phyloP scores from a whole-genome alignment of 2,329 filamentous ascomycete species.

The Periconia sp. region DNA sequence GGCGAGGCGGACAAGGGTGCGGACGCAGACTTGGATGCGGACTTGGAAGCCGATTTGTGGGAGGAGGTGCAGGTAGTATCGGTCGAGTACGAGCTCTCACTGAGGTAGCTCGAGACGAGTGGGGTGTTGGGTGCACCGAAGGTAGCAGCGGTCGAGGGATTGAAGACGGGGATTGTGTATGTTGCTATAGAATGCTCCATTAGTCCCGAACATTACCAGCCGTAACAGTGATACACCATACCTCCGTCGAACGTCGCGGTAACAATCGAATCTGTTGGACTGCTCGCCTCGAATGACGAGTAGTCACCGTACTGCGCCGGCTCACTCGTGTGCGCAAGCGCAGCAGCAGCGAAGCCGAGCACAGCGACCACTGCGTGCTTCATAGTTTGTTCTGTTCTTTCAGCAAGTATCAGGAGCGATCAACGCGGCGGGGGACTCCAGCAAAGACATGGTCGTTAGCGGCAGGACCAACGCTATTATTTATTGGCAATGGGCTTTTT shows the following conservation, averaged over 20 bases:
- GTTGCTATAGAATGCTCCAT: neutral
- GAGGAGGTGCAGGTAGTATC: neutral
- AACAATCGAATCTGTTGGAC: slow-evolving; percentile 3
- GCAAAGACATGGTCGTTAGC: too few relatives aligned
- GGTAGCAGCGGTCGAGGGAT: slow-evolving; percentile 5
- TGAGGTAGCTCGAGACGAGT: slow-evolving; percentile 1
- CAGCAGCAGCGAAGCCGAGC: slow-evolving; percentile 1
- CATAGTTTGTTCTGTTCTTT: too few relatives aligned
- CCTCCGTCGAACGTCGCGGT: slow-evolving; percentile 3
- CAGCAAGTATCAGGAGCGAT: too few relatives aligned
- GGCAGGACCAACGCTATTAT: too few relatives aligned
- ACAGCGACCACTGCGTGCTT: too few relatives aligned
- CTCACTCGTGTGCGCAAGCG: slow-evolving; percentile 3
- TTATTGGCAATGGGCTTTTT: too few relatives aligned
- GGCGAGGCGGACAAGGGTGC: neutral
- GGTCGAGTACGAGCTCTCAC: neutral
- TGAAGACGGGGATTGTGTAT: slow-evolving; percentile 9
- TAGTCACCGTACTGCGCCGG: too few relatives aligned
- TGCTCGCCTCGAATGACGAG: neutral
- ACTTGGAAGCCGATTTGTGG: too few relatives aligned
- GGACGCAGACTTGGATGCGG: too few relatives aligned
- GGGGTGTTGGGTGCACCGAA: slow-evolving; percentile 3
- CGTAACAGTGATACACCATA: too few relatives aligned
- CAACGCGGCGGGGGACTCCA: too few relatives aligned
- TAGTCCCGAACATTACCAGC: too few relatives aligned